A percentile compares a stretch with the other conserved stretches of the same genome.
Evolutionary conservation across 768 basidiomycete genomes (phyloP).

Genomic region (Pulveroboletus sp.): DNA sequence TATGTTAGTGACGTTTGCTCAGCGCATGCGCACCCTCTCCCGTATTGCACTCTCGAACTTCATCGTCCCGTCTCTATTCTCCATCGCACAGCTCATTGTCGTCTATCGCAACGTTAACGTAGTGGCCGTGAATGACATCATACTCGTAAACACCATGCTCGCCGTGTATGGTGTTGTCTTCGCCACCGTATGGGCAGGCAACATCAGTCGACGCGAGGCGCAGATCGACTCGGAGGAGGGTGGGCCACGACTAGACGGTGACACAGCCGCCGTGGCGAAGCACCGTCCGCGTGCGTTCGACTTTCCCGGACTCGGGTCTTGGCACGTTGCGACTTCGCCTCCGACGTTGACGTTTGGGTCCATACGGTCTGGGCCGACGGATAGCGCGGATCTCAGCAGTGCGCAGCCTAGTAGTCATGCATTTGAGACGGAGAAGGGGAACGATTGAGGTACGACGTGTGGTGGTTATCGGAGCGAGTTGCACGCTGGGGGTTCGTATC

Average conservation of each 20-base stretch:
- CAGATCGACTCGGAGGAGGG: neutral
- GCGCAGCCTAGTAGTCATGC: neutral
- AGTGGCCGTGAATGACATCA: slow-evolving; percentile 21
- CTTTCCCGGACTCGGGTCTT: slow-evolving; percentile 16
- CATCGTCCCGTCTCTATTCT: slow-evolving; percentile 29
- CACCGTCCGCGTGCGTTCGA: neutral
- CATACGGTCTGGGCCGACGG: neutral
- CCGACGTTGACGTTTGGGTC: slow-evolving; percentile 2
- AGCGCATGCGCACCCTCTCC: slow-evolving; percentile 24
- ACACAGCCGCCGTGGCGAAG: neutral
- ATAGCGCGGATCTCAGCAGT: neutral
- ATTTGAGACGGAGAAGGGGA: neutral
- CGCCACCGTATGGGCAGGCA: slow-evolving; percentile 30
- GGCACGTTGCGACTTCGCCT: slow-evolving; percentile 13
- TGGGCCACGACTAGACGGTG: neutral
- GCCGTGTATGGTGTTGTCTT: slow-evolving; percentile 32
- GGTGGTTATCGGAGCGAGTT: neutral
- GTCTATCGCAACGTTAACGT: slow-evolving; percentile 25
- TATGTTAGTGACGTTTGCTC: slow-evolving; percentile 17
- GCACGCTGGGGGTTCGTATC: neutral
- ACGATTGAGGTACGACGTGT: neutral
- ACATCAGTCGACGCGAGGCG: neutral
- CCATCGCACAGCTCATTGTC: slow-evolving; percentile 27
- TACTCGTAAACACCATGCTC: slow-evolving; percentile 28
- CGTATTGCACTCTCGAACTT: slow-evolving; percentile 32